Evolutionary conservation across 1,284 basidiomycete species (phyloP).

Genomic region (Ustilago esculenta): DNA sequence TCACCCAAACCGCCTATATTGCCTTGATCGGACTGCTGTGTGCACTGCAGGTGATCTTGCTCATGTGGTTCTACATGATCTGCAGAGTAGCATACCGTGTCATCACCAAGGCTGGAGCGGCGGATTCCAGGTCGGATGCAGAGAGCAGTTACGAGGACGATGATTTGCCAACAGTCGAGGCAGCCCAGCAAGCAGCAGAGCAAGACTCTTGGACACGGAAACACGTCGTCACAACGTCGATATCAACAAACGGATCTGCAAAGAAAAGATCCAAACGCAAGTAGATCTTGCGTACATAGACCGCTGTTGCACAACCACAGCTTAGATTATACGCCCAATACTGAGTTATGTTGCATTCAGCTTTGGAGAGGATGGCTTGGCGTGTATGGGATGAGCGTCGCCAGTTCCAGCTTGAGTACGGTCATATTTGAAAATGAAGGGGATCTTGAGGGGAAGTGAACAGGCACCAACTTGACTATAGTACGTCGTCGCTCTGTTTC

Average conservation of each 20-base stretch:
- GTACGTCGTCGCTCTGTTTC: no score
- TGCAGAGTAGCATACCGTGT: slow-evolving; percentile 83
- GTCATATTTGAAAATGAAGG: no score
- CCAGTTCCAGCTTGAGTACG: no score
- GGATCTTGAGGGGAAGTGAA: no score
- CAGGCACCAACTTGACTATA: no score
- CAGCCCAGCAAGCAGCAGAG: neutral
- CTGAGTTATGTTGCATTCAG: no score
- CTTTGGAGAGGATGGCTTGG: no score
- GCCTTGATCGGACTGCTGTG: slow-evolving; percentile 46
- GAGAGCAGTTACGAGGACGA: slow-evolving; percentile 47
- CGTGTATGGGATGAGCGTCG: no score
- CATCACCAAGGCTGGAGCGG: slow-evolving; percentile 78
- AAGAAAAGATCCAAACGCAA: slow-evolving; percentile 26
- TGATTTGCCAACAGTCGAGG: slow-evolving; percentile 6
- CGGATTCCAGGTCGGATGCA: slow-evolving; percentile 72
- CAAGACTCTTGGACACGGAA: no score
- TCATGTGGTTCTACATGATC: slow-evolving; percentile 87
- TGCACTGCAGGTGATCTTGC: slow-evolving; percentile 74
- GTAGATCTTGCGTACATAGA: neutral
- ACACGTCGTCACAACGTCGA: no score
- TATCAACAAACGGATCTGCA: slow-evolving; percentile 2
- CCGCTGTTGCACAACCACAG: no score
- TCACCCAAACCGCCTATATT: slow-evolving; percentile 17
- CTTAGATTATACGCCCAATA: no score